Base-by-base conservation (phyloP, 2,329 filamentous ascomycete species). In the Apiospora marii region DNA sequence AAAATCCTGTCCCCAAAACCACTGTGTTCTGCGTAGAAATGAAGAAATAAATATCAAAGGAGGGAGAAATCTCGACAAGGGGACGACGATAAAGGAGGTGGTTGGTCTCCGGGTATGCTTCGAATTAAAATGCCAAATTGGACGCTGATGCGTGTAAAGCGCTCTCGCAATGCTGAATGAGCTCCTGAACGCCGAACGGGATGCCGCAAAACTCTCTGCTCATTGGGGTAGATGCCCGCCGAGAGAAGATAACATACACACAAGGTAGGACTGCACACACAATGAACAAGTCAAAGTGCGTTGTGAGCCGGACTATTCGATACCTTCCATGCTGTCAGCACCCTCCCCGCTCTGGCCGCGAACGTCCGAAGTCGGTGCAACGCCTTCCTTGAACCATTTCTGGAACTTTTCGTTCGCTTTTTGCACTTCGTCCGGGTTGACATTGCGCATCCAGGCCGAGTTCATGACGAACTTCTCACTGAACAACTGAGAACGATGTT, bases 381-480 rank as follows among this genome's bases (percentile, higher is more conserved):
- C 74, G 19, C 87, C 88, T 37, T 89, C 86, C 64, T 86, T 84
- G 77, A 86, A 82, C 87, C 88, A 90, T 73, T 83, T 85, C 75
- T 85, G 83, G 77, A 87, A 90, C 72, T 89, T 88, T 78, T 91
- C 90, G 84, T 95, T 95, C 76, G 91, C 91, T 81, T 92, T 90
- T 79, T 92, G 87, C n/a, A 93, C 91, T 78, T 92, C 89, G 76
- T 93, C 93, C 83, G 94, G 93, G 81, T 92, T 93, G 83, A 94
- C 86, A 71, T 94, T 93, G 82, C 94, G 90, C 81, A 97, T 87
- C 83, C 95, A 96, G 74, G 93, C 89, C 73, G 92, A 92, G 87
- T 95, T 93, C 83, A 92, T 92, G 74, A 97, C 90, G 82, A 94
- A 86, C 87, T 96, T 96, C 87, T 96, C 92, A 75, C 89, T 88